These are phyloP conservation scores for Pezizomycotina sp. DNA, from an alignment of 2,329 filamentous ascomycete species.

Conservation along the genomic window DNA sequence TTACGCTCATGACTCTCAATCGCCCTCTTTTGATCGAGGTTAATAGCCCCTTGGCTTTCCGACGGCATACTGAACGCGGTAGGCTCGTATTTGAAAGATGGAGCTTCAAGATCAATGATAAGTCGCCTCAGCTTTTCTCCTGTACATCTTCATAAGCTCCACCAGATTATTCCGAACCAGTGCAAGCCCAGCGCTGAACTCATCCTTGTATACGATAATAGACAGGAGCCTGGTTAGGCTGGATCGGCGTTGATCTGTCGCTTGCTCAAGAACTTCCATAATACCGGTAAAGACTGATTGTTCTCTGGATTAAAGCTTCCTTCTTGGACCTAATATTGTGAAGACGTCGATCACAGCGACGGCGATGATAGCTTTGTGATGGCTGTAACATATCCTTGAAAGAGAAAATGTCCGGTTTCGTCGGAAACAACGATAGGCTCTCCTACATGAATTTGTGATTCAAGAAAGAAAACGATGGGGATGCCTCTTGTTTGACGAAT, in stretches of 20 bases:
- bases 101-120: constrained; percentile 59
- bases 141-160: constrained; percentile 51
- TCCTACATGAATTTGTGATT: constrained; percentile 72
- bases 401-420: constrained; percentile 82
- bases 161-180: constrained; percentile 85
- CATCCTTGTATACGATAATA: constrained; percentile 87
- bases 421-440: constrained; percentile 95
- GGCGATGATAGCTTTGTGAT: constrained; percentile 55
- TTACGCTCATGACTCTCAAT: constrained; percentile 83
- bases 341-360: constrained; percentile 82
- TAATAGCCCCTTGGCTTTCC: constrained; percentile 48
- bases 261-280: constrained; percentile 60
- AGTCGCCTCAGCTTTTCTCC: constrained; percentile 46
- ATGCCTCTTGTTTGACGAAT: constrained; percentile 49
- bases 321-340: constrained; percentile 66
- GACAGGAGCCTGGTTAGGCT: constrained; percentile 34
- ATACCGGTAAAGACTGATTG: constrained; percentile 82
- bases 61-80: constrained; percentile 47
- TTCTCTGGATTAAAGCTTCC: constrained; percentile 55
- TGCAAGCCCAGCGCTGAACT: constrained; percentile 96
- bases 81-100: constrained; percentile 51
- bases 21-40: constrained; percentile 69
- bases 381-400: constrained; percentile 76
- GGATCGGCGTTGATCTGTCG: constrained; percentile 25
- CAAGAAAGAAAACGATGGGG: constrained; percentile 62